These are phyloP conservation scores for Euryodendron excelsum DNA, from an alignment of 148 eudicot species.

Conservation along the genomic window DNA sequence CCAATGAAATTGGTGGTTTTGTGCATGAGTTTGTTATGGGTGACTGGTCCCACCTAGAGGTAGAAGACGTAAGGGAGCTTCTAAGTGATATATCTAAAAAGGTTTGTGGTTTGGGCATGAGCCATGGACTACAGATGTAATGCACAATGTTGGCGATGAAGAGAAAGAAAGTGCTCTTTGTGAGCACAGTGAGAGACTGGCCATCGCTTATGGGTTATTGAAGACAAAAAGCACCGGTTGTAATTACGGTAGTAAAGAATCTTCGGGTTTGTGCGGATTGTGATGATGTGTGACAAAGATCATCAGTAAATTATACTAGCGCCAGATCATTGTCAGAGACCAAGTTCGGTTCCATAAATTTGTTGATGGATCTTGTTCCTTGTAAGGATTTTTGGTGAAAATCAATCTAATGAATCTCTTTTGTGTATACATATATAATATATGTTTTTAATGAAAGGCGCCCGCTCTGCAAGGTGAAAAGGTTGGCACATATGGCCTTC, in stretches of 20 bases:
- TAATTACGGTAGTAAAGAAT: conserved; percentile 38
- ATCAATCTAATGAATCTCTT: not conserved
- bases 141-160: conserved; percentile 30
- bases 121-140: conserved; percentile 26
- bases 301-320: conserved; percentile 24
- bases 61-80: conserved; percentile 24
- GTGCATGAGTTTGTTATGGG: conserved; percentile 43
- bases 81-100: conserved; percentile 16
- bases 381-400: conserved; percentile 37
- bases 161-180: conserved; percentile 32
- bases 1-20: conserved; percentile 31
- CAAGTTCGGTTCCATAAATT: conserved; percentile 35
- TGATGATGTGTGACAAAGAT: conserved; percentile 38
- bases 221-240: not conserved
- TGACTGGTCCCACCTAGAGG: conserved; percentile 43
- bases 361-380: conserved; percentile 36
- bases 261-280: conserved; percentile 41
- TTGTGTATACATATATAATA: too few relatives aligned
- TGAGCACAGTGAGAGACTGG: conserved; percentile 43
- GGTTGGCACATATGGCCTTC: too few relatives aligned
- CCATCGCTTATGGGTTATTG: conserved; percentile 33
- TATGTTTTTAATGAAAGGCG: too few relatives aligned
- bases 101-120: conserved; percentile 28
- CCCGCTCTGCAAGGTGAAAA: too few relatives aligned
- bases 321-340: conserved; percentile 40